Evolutionary conservation across 768 basidiomycete species (phyloP).

Genomic region (Phlebiopsis gigantea): DNA sequence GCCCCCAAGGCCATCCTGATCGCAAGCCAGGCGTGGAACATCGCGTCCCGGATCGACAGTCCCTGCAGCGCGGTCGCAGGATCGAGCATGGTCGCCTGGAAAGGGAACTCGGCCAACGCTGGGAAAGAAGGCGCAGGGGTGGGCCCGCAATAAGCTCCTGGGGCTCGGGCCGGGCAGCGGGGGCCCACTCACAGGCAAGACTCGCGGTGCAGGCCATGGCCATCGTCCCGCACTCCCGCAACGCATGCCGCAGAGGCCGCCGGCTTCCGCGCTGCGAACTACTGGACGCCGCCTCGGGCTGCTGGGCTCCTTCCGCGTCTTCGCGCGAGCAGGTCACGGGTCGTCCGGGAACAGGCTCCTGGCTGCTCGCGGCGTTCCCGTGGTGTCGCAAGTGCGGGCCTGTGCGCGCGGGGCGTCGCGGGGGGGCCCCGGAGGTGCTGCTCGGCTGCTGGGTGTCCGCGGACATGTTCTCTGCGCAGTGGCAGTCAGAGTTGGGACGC

Average conservation of each 20-base stretch:
- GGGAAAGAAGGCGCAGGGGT: conserved; percentile 26
- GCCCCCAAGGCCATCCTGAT: conserved; percentile 25
- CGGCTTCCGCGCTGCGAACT: neutral
- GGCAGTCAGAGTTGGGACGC: neutral
- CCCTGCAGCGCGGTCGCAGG: conserved; percentile 27
- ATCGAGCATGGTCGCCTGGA: conserved; percentile 27
- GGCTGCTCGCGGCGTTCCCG: neutral
- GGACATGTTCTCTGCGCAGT: neutral
- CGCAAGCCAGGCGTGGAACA: conserved; percentile 32
- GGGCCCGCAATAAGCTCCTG: neutral
- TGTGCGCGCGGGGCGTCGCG: neutral
- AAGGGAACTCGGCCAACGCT: conserved; percentile 30
- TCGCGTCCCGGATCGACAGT: conserved; percentile 22
- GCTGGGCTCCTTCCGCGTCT: neutral
- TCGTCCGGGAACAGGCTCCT: neutral
- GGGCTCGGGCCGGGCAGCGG: neutral
- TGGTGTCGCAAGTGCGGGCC: neutral
- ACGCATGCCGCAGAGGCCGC: neutral
- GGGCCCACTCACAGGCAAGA: conserved; percentile 36
- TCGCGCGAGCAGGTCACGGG: neutral
- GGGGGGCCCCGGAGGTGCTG: neutral
- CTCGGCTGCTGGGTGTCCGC: neutral
- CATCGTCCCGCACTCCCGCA: conserved; percentile 1
- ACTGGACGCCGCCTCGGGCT: neutral
- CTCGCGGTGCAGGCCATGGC: conserved; percentile 40